Evolutionary conservation across 176 grass and related monocot species (phyloP), one percentile per base, ranked within the genome.

Genomic region (Paspalum notatum): DNA sequence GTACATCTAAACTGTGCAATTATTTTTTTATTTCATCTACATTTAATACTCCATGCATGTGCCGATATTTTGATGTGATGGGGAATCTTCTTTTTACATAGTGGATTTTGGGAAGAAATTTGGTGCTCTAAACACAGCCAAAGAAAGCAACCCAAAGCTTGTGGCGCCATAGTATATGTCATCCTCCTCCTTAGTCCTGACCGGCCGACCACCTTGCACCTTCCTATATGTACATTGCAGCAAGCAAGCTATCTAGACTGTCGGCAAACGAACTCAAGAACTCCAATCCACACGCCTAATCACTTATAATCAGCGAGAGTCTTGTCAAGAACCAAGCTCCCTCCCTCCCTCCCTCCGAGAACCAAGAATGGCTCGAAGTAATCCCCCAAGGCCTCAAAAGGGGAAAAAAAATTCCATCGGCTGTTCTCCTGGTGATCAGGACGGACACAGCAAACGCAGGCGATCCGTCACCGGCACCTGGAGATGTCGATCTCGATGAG

Each of bases 401-500:
- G 57, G 1, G 1, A 4, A 15, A 7, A 7, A 48, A 32, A 46
- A 26, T 1, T 0, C 32, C 32, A 3, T 32, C 32, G 1, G 32
- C 32, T 32, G 32, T 32, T 3, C 32, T 32, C 32, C 32, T 32
- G 32, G 32, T 2, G 32, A 32, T 32, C 32, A 32, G 2, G 32
- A 32, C 32, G 3, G 32, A 32, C 32, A 32, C 32, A 32, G 32
- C 2, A 32, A 32, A 18, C 5, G 51, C 54, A 21, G 40, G 3
- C 5, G 14, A 42, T 9, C 50, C 65, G n/a, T 85, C 82, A 91
- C 25, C 73, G 82, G 89, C 82, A 91, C n/a, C 73, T 37, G 13
- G 75, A 92, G 82, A 92, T 92, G 86, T 92, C 90, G 86, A 92
- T 92, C 90, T 92, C 90, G 83, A 92, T 92, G 73, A 92, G 74